Evolutionary conservation across 352 stramenopile species (phyloP), one percentile per base, ranked within the genome.

Genomic region (Phytopythium vexans): DNA sequence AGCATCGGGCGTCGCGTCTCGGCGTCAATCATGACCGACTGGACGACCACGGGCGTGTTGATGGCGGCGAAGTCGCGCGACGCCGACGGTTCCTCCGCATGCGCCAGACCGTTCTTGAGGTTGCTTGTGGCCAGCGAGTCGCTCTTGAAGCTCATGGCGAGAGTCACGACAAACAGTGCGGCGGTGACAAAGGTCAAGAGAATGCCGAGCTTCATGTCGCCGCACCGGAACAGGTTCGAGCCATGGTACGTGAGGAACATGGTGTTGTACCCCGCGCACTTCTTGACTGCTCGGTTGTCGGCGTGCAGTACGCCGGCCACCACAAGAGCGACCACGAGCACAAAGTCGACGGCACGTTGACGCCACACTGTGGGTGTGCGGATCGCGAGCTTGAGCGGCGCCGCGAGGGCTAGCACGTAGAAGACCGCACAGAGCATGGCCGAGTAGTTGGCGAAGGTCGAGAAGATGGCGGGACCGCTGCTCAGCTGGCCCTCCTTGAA

Each of bases 211-310:
- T 54, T 75, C 60, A 77, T 72, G 56, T 72, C 54, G 33, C 64
- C 67, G 41, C 70, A 80, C 41, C 70, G 70, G 67, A 80, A 77
- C 16, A 77, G 64, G 15, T 47, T 54, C 11, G 56, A 72, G 8
- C 61, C 61, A 60, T 76, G 66, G 66, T 76, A 77, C 15, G 64
- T 66, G 62, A 66, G 58, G 49, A 72, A 80, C 60, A 72, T 62
- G 8, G 46, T 54, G 60, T 76, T 79, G 54, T 72, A 64, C 15
- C 63, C 56, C 40, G 58, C 60, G 60, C 70, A 80, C 48, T 77
- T 56, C 57, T 62, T 58, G 51, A 69, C 60, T 1, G 54, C 57
- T 1, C 55, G 49, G 38, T 66, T 76, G n/a, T 49, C 70, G 1
- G 56, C 36, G 53, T 72, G 60, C 41, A 79, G 14, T 16, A 72